Evolutionary conservation across 495 filamentous ascomycete species (phyloP).

Genomic region (Lepidopterella palustris): DNA sequence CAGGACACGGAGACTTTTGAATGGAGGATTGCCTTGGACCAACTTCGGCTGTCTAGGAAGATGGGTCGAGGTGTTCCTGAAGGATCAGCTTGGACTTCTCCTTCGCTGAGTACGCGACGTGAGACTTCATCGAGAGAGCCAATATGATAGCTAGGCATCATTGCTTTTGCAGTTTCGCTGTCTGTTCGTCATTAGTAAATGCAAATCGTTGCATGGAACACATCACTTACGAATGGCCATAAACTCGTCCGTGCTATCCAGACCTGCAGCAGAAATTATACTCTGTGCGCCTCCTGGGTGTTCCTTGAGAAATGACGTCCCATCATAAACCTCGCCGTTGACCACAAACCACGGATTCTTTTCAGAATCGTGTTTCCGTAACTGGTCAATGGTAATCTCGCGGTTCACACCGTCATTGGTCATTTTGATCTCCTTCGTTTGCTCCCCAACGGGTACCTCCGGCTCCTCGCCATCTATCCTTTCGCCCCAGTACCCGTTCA

Average conservation of each 20-base stretch:
- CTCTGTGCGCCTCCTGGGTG: slow-evolving; percentile 89
- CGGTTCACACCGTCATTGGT: slow-evolving; percentile 60
- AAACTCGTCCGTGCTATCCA: slow-evolving; percentile 90
- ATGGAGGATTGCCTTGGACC: slow-evolving; percentile 62
- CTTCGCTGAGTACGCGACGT: slow-evolving; percentile 44
- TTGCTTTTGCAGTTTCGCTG: slow-evolving; percentile 83
- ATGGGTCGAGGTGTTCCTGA: slow-evolving; percentile 42
- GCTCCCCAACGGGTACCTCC: slow-evolving; percentile 34
- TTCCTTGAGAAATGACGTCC: slow-evolving; percentile 71
- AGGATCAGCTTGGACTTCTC: slow-evolving; percentile 26
- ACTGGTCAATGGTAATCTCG: slow-evolving; percentile 62
- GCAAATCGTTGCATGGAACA: neutral
- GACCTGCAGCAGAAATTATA: slow-evolving; percentile 75
- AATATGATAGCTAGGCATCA: slow-evolving; percentile 88
- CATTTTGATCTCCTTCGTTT: slow-evolving; percentile 70
- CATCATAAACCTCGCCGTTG: slow-evolving; percentile 89
- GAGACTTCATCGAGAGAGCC: slow-evolving; percentile 63
- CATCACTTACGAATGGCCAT: slow-evolving; percentile 79
- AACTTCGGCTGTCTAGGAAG: slow-evolving; percentile 67
- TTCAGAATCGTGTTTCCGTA: slow-evolving; percentile 60
- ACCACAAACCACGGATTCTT: slow-evolving; percentile 85
- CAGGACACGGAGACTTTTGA: slow-evolving; percentile 62
- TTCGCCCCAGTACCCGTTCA: slow-evolving; percentile 86
- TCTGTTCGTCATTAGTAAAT: slow-evolving; percentile 45
- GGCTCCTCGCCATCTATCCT: slow-evolving; percentile 54